Evolutionary conservation across 202 grass and related monocot species (phyloP).

Genomic region (Elaeis oleifera): DNA sequence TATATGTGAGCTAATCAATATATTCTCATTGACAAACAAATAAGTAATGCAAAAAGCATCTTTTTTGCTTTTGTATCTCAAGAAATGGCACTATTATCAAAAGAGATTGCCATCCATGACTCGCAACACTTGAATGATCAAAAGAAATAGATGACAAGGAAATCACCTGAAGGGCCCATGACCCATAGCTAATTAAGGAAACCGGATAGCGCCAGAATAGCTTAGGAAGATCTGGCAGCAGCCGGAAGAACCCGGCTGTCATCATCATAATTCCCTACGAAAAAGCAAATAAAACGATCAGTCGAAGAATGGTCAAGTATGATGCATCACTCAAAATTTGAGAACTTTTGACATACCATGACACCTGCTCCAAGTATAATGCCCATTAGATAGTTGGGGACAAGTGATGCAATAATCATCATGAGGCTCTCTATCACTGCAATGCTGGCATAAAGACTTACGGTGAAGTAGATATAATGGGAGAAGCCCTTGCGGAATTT

Average conservation of each 20-base stretch:
- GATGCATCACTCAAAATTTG: background rate
- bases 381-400: constrained; percentile 96
- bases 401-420: constrained; percentile 92
- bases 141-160: no score
- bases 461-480: constrained; percentile 61
- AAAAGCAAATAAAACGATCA: background rate
- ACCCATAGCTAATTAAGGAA: constrained; percentile 77
- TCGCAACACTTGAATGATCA: no score
- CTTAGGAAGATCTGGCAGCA: constrained; percentile 88
- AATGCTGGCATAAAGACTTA: constrained; percentile 70
- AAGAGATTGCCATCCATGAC: no score
- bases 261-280: constrained; percentile 97
- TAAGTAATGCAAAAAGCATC: no score
- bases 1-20: no score
- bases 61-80: no score
- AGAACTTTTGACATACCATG: constrained; percentile 40
- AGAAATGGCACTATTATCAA: no score
- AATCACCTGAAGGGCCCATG: constrained; percentile 87
- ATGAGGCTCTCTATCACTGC: constrained; percentile 92
- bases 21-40: no score
- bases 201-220: constrained; percentile 82
- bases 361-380: constrained; percentile 80
- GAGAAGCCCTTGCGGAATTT: constrained; percentile 63
- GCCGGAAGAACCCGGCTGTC: constrained; percentile 80
- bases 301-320: no score